Conservation (phyloP, 2,329 filamentous ascomycete species). For the Atkinsonella texensis region DNA sequence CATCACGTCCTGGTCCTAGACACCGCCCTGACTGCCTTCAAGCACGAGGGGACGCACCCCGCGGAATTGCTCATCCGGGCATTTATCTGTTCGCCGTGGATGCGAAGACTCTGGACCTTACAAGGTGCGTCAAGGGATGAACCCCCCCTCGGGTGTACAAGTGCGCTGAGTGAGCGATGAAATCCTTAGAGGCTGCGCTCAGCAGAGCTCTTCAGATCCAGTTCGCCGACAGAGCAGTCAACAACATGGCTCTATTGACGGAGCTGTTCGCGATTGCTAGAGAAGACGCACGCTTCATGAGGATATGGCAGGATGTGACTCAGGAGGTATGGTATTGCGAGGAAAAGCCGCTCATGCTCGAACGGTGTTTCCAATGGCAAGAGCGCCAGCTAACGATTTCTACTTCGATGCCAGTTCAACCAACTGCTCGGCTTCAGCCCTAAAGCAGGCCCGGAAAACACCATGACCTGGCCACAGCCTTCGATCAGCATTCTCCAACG, state of each 20-base stretch:
- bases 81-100: constrained; percentile 23
- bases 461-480: constrained; percentile 1
- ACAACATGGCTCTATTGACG: constrained; percentile 6
- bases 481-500: constrained; percentile 12
- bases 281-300: constrained; percentile 8
- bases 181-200: constrained; percentile 19
- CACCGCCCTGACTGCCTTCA: constrained; percentile 15
- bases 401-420: constrained; percentile 7
- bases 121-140: constrained; percentile 13
- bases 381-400: not conserved
- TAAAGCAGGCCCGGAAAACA: constrained; percentile 4
- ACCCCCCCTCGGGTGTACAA: too few species aligned
- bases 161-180: too few species aligned
- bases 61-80: constrained; percentile 19
- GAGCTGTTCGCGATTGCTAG: constrained; percentile 7
- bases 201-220: constrained; percentile 19
- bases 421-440: constrained; percentile 9
- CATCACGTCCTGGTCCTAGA: constrained; percentile 22
- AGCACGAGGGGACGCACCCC: constrained; percentile 6
- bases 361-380: too few species aligned
- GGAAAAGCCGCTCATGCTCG: too few species aligned
- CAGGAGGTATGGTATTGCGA: constrained; percentile 8
- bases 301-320: constrained; percentile 12
- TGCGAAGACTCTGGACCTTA: constrained; percentile 27
- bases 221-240: constrained; percentile 18